These are phyloP conservation scores for Turritis glabra DNA, from an alignment of 345 rosid species.

Conservation along the genomic window DNA sequence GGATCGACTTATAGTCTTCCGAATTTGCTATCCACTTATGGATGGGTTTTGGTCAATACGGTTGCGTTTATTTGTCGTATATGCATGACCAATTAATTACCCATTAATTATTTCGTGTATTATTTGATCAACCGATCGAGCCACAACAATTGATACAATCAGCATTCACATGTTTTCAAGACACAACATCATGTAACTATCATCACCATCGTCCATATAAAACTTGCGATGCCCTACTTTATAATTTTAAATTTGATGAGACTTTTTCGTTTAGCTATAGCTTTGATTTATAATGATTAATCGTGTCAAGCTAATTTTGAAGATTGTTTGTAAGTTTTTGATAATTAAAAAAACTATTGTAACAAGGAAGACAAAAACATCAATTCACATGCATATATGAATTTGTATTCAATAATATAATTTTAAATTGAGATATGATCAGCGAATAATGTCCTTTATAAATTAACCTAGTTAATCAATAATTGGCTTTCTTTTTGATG, in stretches of 20 bases:
- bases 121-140: constrained; percentile 25
- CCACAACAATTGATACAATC: constrained; percentile 28
- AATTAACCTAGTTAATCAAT: background rate
- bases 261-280: background rate
- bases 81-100: constrained; percentile 34
- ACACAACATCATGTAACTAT: constrained; percentile 37
- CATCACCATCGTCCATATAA: constrained; percentile 20
- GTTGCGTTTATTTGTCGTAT: constrained; percentile 36
- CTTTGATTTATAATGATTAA: background rate
- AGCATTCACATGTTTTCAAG: constrained; percentile 30
- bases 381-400: background rate
- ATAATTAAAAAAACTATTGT: background rate
- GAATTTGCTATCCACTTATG: constrained; percentile 30
- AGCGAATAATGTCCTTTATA: background rate
- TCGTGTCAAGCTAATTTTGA: background rate
- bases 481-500: background rate
- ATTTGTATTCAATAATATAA: background rate
- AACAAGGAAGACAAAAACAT: background rate
- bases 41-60: constrained; percentile 37
- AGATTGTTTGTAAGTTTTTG: background rate
- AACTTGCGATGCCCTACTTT: background rate
- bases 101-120: constrained; percentile 30
- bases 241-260: background rate
- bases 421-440: background rate
- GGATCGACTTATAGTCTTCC: constrained; percentile 29